Conservation (phyloP, 2,329 filamentous ascomycete genomes). For the Aspergillus sp. region DNA sequence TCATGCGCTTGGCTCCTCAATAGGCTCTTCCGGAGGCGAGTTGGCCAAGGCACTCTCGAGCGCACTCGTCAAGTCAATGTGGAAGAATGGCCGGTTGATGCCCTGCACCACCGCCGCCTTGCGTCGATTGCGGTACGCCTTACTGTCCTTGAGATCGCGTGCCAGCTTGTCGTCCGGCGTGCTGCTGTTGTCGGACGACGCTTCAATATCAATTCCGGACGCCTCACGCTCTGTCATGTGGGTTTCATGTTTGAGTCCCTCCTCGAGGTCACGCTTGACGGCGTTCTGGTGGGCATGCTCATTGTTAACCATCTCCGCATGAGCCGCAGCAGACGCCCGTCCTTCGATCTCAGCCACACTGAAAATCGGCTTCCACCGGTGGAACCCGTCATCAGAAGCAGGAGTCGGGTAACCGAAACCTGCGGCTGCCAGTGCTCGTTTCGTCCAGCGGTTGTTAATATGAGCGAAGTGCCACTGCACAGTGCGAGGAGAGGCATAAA, state of each 20-base stretch:
- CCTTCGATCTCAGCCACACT: slow-evolving; percentile 85
- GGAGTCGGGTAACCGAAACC: slow-evolving; percentile 82
- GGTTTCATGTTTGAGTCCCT: slow-evolving; percentile 33
- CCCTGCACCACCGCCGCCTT: slow-evolving; percentile 72
- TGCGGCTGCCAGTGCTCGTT: slow-evolving; percentile 80
- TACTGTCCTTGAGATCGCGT: slow-evolving; percentile 51
- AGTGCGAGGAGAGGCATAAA: slow-evolving; percentile 73
- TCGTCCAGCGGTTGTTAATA: slow-evolving; percentile 92
- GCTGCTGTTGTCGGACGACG: slow-evolving; percentile 31
- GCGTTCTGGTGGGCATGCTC: slow-evolving; percentile 46
- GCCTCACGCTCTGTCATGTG: slow-evolving; percentile 36
- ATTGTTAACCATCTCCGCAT: slow-evolving; percentile 66
- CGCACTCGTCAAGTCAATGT: slow-evolving; percentile 86
- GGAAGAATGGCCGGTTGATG: slow-evolving; percentile 89
- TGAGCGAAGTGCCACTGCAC: slow-evolving; percentile 97
- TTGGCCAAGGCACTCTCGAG: slow-evolving; percentile 85
- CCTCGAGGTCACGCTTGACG: slow-evolving; percentile 30
- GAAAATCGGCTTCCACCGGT: slow-evolving; percentile 93
- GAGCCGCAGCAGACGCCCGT: slow-evolving; percentile 66
- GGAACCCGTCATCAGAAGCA: slow-evolving; percentile 54
- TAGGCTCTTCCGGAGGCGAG: slow-evolving; percentile 52
- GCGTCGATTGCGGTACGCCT: slow-evolving; percentile 43
- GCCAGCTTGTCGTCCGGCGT: slow-evolving; percentile 42
- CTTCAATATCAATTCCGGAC: slow-evolving; percentile 31
- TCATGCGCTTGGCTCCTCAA: slow-evolving; percentile 1